A percentile compares a stretch with the other conserved stretches of the same genome.
Conservation (phyloP, 129 eudicot species). For the Lactuca sativa region DNA sequence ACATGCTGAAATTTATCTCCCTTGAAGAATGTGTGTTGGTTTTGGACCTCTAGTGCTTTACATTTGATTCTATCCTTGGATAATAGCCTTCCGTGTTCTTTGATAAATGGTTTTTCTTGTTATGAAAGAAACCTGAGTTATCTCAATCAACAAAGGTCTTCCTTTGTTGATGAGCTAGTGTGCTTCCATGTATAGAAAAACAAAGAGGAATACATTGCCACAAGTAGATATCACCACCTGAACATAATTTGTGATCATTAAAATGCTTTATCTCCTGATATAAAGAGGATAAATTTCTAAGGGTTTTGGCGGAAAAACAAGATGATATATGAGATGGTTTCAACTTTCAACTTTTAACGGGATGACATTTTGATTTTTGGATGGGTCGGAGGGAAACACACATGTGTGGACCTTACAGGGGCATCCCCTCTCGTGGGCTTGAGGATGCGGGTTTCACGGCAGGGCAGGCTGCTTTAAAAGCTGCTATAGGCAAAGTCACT, state of each 20-base stretch:
- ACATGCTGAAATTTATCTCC: slow-evolving; percentile 72
- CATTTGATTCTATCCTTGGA: slow-evolving; percentile 39
- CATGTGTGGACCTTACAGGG: no score
- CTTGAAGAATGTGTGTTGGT: slow-evolving; percentile 18
- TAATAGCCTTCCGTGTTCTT: slow-evolving; percentile 15
- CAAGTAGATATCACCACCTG: slow-evolving; percentile 20
- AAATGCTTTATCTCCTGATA: no score
- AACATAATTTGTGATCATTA: neutral
- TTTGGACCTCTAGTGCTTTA: slow-evolving; percentile 47
- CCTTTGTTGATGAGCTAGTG: slow-evolving; percentile 22
- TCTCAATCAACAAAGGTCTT: slow-evolving; percentile 6
- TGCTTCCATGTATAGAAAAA: slow-evolving; percentile 42
- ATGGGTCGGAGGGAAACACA: no score
- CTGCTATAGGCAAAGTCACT: no score
- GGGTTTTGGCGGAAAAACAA: no score
- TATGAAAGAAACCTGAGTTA: slow-evolving; percentile 13
- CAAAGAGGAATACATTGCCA: slow-evolving; percentile 45
- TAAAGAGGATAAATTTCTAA: no score
- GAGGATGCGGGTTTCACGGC: no score
- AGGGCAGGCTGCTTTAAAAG: no score
- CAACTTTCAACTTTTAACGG: no score
- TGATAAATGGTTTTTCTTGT: slow-evolving; percentile 25
- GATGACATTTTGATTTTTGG: no score
- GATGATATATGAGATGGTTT: no score
- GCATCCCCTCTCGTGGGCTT: no score